Evolutionary conservation across 108 stramenopile species (phyloP), one percentile per base, ranked within the genome.

Genomic region (Bacterosira constricta): DNA sequence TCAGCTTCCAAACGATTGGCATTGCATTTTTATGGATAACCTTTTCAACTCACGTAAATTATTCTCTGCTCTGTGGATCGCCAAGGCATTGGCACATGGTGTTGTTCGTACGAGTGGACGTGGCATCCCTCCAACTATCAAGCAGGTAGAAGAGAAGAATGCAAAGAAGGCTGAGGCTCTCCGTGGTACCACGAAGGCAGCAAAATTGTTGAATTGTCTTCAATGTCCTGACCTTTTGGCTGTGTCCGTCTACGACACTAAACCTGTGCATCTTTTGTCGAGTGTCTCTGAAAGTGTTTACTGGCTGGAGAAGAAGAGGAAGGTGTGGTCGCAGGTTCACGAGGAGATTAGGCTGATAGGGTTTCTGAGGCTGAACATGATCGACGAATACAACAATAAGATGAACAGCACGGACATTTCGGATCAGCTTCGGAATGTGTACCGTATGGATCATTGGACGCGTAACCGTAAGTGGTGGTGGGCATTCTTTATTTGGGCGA

Each of bases 1-100:
- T 13, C 13, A 34, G 13, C 20, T 69, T 11, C 52, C 67, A 1
- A 69, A 69, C 52, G 15, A 34, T 51, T 69, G 67, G 67, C 46
- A 53, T 69, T 23, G 38, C 41, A 80, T 62, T 49, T 61, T 15
- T 62, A 64, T 53, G 90, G 90, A 53, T 63, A 88, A 71, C 86
- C 82, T 49, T 79, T 88, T 57, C 72, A 79, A 52, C 73, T 87
- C 59, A 78, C 75, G 10, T 51, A 81, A 55, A 62, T 54, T 69
- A 6, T 56, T 67, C 25, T 85, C 83, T 12, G 90, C 90, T 35
- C 65, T 63, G 29, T 91, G 85, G 52, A 83, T 78, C 52, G 63
- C 53, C 12, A 73, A 87, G 58, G 81, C 84, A 31, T 11, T 69
- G n/a, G 18, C 37, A 1, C 47, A 51, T 3, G 49, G 71, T 15